Evolutionary conservation across 768 basidiomycete genomes (phyloP).

Genomic region (Xerocomellus chrysenteron): DNA sequence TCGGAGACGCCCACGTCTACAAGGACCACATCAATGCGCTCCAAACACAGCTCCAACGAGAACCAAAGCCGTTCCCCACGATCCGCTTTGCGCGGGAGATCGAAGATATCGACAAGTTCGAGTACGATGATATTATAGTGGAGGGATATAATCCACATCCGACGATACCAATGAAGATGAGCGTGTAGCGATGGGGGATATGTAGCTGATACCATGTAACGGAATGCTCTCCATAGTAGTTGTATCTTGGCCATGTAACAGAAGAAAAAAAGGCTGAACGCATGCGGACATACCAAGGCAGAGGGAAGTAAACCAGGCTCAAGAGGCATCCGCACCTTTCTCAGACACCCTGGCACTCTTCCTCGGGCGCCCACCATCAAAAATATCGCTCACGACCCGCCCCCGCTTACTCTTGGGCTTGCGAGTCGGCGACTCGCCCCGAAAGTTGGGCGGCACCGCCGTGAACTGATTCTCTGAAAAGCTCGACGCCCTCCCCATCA

Average conservation of each 20-base stretch:
- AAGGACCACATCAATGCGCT: slow-evolving; percentile 89
- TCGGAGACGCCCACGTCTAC: slow-evolving; percentile 98
- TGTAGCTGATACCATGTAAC: slow-evolving; percentile 6
- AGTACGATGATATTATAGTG: slow-evolving; percentile 76
- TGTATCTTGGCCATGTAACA: not conserved
- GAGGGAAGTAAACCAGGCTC: not conserved
- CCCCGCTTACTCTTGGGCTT: slow-evolving; percentile 29
- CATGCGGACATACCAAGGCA: too few relatives aligned
- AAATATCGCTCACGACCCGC: slow-evolving; percentile 14
- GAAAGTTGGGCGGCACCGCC: slow-evolving; percentile 40
- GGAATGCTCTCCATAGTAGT: not conserved
- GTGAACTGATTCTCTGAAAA: slow-evolving; percentile 46
- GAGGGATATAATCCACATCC: slow-evolving; percentile 86
- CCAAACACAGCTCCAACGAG: slow-evolving; percentile 71
- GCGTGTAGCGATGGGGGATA: slow-evolving; percentile 48
- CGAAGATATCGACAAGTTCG: slow-evolving; percentile 76
- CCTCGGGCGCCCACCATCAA: slow-evolving; percentile 19
- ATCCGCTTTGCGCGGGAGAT: slow-evolving; percentile 69
- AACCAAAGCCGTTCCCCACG: slow-evolving; percentile 82
- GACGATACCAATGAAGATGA: slow-evolving; percentile 95
- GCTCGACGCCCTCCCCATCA: slow-evolving; percentile 28
- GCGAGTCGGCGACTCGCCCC: slow-evolving; percentile 31
- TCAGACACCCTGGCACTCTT: slow-evolving; percentile 21
- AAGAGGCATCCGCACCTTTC: not conserved
- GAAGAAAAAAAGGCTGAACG: not conserved